Percentiles rank a stretch among this genome's conserved stretches.
Conservation (phyloP, 306 rosid species). For the Corylus americana region DNA sequence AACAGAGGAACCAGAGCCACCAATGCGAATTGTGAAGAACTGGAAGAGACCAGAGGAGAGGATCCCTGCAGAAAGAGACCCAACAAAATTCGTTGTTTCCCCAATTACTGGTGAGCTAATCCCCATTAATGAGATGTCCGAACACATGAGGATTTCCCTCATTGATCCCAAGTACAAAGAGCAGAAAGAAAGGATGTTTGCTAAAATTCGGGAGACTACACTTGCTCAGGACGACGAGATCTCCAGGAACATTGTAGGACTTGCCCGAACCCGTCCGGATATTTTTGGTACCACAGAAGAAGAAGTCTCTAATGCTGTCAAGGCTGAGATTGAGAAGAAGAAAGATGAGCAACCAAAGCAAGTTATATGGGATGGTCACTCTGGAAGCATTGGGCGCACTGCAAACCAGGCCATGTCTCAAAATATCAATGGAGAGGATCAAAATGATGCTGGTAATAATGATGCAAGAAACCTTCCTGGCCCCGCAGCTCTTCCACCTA, state of each 20-base stretch:
- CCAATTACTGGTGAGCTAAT: conserved; percentile 92
- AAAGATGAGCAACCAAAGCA: conserved; percentile 96
- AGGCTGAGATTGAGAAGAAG: conserved; percentile 95
- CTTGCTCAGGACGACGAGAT: conserved; percentile 94
- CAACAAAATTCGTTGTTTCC: conserved; percentile 80
- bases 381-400: conserved; percentile 94
- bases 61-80: conserved; percentile 78
- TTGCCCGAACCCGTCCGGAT: conserved; percentile 95
- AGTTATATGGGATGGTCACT: conserved; percentile 99
- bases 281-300: conserved; percentile 96
- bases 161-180: conserved; percentile 97
- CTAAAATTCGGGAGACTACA: conserved; percentile 98
- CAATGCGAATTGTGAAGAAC: conserved; percentile 94
- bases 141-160: conserved; percentile 94
- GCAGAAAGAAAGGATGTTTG: conserved; percentile 96
- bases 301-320: conserved; percentile 96
- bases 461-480: conserved; percentile 75
- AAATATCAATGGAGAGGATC: conserved; percentile 69
- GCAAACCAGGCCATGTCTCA: conserved; percentile 96
- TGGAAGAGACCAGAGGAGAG: conserved; percentile 99
- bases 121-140: conserved; percentile 90
- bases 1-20: conserved; percentile 75
- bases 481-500: conserved; percentile 92
- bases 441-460: conserved; percentile 46
- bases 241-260: conserved; percentile 84